Conservation (phyloP, 1,139 yeast species). For the Casaregolazyma suthepensis region DNA sequence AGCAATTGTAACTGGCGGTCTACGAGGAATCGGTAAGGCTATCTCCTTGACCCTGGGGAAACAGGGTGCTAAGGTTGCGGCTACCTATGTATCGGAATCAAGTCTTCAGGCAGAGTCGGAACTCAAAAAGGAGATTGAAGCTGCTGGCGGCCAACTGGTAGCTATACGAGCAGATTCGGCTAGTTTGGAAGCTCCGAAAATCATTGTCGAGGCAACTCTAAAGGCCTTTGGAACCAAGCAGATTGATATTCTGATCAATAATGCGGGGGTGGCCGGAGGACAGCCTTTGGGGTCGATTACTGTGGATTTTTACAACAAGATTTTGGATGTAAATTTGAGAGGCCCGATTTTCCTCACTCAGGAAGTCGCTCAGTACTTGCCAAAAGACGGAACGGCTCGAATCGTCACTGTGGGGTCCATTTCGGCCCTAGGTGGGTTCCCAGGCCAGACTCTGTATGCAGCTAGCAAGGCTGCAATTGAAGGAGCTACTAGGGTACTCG, state of each 20-base stretch:
- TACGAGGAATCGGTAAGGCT: constrained; percentile 36
- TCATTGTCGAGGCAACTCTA: constrained; percentile 7
- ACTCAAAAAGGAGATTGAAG: neutral
- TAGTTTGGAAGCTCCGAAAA: constrained; percentile 21
- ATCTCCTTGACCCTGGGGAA: constrained; percentile 31
- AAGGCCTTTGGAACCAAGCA: constrained; percentile 3
- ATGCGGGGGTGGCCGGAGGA: constrained; percentile 14
- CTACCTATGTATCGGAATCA: constrained; percentile 15
- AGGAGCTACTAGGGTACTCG: constrained; percentile 17
- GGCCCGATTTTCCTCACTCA: constrained; percentile 23
- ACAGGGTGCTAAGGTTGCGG: constrained; percentile 26
- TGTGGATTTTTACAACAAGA: constrained; percentile 15
- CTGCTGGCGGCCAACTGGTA: neutral
- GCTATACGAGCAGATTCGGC: constrained; percentile 23
- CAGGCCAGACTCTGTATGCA: constrained; percentile 15
- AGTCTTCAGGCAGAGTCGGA: constrained; percentile 2
- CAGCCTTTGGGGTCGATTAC: constrained; percentile 13
- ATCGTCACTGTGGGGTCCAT: constrained; percentile 16
- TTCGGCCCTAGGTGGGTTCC: constrained; percentile 12
- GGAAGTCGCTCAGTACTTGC: constrained; percentile 19
- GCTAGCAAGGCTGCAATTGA: constrained; percentile 21
- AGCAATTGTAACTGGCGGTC: constrained; percentile 36
- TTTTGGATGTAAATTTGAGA: constrained; percentile 22
- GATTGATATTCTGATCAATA: constrained; percentile 11
- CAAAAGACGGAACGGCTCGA: constrained; percentile 13